Conservation (phyloP, 129 eudicot genomes). For the Saussurea involucrata region DNA sequence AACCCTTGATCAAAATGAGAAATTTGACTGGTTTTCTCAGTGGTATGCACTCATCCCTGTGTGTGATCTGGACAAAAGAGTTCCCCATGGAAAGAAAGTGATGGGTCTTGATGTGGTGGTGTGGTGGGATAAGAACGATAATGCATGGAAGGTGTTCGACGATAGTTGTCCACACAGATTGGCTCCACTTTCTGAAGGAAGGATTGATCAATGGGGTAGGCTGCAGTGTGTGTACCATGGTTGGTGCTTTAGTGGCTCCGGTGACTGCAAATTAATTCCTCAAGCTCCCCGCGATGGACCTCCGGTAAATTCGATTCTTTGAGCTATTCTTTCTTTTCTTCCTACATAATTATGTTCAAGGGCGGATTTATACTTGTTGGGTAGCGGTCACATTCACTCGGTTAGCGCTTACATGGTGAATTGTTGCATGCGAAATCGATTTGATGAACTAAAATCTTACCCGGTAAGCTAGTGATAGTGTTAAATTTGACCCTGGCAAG, state of each 20-base stretch:
- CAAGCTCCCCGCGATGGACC: slow-evolving; percentile 92
- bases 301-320: slow-evolving; percentile 38
- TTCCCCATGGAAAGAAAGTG: slow-evolving; percentile 69
- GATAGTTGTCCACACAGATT: slow-evolving; percentile 79
- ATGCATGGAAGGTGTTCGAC: slow-evolving; percentile 79
- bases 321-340: background rate
- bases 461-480: no score
- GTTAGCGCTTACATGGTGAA: no score
- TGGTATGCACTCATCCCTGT: slow-evolving; percentile 78
- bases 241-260: slow-evolving; percentile 86
- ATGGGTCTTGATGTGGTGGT: slow-evolving; percentile 74
- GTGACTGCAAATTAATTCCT: slow-evolving; percentile 76
- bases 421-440: no score
- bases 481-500: no score
- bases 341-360: background rate
- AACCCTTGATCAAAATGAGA: slow-evolving; percentile 29
- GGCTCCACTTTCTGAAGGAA: slow-evolving; percentile 85
- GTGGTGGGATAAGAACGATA: slow-evolving; percentile 82
- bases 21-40: slow-evolving; percentile 70
- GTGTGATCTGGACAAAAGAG: slow-evolving; percentile 76
- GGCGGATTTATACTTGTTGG: no score
- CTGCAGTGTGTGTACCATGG: slow-evolving; percentile 96
- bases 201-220: slow-evolving; percentile 92
- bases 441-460: no score
- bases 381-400: no score